These are phyloP conservation scores for Myriosclerotinia curreyana DNA, from an alignment of 2,329 filamentous ascomycete species.

Conservation along the genomic window DNA sequence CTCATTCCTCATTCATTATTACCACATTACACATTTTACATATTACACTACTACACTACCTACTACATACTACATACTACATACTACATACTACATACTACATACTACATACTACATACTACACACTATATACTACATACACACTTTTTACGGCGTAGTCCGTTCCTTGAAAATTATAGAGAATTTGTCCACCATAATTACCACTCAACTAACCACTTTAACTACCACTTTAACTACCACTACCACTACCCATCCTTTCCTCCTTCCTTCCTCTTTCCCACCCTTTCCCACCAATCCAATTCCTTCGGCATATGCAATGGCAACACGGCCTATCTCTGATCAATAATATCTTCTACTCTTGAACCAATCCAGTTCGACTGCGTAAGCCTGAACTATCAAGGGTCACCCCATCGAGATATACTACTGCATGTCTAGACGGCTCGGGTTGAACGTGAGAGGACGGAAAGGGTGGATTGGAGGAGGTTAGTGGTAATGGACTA, in stretches of 20 bases:
- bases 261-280: slow-evolving; percentile 11
- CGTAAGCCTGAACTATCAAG: slow-evolving; percentile 35
- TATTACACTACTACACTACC: too few species aligned
- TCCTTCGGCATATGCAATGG: slow-evolving; percentile 31
- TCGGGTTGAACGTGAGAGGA: slow-evolving; percentile 35
- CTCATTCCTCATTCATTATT: too few species aligned
- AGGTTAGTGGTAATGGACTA: slow-evolving; percentile 25
- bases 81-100: too few species aligned
- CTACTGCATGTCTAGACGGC: slow-evolving; percentile 34
- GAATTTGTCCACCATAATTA: slow-evolving; percentile 4
- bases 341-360: slow-evolving; percentile 34
- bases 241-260: slow-evolving; percentile 8
- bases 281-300: slow-evolving; percentile 21
- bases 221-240: background rate
- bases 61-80: too few species aligned
- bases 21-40: too few species aligned
- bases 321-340: slow-evolving; percentile 39
- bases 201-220: background rate
- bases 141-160: slow-evolving; percentile 22
- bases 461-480: slow-evolving; percentile 30
- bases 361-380: slow-evolving; percentile 36
- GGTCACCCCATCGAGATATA: slow-evolving; percentile 34
- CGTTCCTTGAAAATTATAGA: slow-evolving; percentile 22
- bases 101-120: slow-evolving; percentile 24
- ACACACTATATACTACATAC: slow-evolving; percentile 22